Evolutionary conservation across 345 rosid species (phyloP).

Genomic region (Conringia planisiliqua): DNA sequence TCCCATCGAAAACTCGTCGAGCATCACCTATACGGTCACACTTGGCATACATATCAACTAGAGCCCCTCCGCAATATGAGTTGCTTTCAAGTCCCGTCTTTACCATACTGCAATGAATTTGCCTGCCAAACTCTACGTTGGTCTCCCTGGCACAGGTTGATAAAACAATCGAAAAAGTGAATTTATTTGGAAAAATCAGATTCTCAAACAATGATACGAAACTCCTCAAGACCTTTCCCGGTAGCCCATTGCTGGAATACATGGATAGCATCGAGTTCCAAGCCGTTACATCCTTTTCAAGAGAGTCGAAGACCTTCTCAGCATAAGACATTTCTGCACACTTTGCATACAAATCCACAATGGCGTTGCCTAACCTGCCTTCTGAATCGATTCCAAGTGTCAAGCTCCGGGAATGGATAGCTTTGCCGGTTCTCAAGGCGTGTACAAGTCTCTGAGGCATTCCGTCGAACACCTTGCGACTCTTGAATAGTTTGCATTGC

Average conservation of each 20-base stretch:
- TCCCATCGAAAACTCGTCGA: slow-evolving; percentile 55
- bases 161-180: slow-evolving; percentile 64
- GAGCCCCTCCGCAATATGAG: slow-evolving; percentile 67
- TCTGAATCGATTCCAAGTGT: slow-evolving; percentile 47
- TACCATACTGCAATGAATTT: slow-evolving; percentile 54
- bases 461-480: slow-evolving; percentile 68
- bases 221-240: slow-evolving; percentile 39
- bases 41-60: slow-evolving; percentile 85
- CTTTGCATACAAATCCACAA: slow-evolving; percentile 80
- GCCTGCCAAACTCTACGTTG: slow-evolving; percentile 50
- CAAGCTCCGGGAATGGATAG: slow-evolving; percentile 52
- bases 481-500: slow-evolving; percentile 46
- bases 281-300: slow-evolving; percentile 53
- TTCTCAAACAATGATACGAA: slow-evolving; percentile 39
- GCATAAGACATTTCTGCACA: slow-evolving; percentile 54
- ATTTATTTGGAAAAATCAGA: slow-evolving; percentile 62
- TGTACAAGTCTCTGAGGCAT: slow-evolving; percentile 48
- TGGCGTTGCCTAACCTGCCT: slow-evolving; percentile 53
- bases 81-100: slow-evolving; percentile 57
- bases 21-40: slow-evolving; percentile 54
- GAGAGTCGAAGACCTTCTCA: slow-evolving; percentile 53
- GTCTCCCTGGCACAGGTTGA: slow-evolving; percentile 62
- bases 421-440: slow-evolving; percentile 38
- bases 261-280: slow-evolving; percentile 82
- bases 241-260: slow-evolving; percentile 51